Conservation (phyloP, 305 asterid species). For the Petunia hybrid region DNA sequence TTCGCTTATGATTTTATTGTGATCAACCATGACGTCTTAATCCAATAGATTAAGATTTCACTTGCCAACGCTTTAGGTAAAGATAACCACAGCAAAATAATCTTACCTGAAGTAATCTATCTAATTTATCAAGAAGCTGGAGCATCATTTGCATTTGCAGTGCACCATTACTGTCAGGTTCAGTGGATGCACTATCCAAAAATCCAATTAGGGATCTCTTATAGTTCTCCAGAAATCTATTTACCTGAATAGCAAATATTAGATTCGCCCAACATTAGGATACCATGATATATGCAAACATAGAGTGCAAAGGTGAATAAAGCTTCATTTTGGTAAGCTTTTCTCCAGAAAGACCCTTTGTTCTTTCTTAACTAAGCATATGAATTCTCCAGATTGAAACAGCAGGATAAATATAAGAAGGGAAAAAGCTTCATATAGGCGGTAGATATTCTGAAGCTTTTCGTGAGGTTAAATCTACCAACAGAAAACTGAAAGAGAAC, state of each 20-base stretch:
- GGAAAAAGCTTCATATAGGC: not conserved
- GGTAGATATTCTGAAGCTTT: not conserved
- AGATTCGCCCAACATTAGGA: not conserved
- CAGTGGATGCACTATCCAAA: not conserved
- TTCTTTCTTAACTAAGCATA: constrained; percentile 11
- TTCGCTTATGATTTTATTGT: not conserved
- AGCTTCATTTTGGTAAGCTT: not conserved
- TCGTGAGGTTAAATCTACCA: no score
- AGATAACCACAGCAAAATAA: not conserved
- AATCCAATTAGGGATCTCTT: not conserved
- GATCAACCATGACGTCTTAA: not conserved
- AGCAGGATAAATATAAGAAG: not conserved
- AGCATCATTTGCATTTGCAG: not conserved
- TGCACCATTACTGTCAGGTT: not conserved
- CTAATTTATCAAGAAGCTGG: not conserved
- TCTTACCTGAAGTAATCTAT: not conserved
- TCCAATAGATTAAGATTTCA: not conserved
- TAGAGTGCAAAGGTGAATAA: not conserved
- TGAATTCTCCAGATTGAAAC: not conserved
- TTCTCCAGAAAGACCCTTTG: not conserved
- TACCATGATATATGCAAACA: not conserved
- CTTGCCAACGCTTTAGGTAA: not conserved
- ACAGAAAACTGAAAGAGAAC: no score
- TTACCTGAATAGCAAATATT: not conserved
- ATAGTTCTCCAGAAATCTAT: not conserved